Evolutionary conservation across 2,329 filamentous ascomycete species (phyloP), one percentile per base, ranked within the genome.

Genomic region (Esteya vermicola): DNA sequence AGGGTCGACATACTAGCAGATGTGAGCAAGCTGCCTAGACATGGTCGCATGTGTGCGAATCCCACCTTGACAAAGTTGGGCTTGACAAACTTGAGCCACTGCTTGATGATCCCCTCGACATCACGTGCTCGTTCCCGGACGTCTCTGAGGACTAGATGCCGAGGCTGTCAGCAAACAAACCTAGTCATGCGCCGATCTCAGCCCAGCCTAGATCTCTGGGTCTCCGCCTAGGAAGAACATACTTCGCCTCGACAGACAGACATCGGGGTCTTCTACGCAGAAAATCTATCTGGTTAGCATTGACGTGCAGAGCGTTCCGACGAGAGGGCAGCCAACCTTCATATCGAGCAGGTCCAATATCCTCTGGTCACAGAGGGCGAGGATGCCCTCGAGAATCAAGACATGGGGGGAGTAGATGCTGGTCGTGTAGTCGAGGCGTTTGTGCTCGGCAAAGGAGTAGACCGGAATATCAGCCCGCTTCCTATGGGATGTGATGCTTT

Each of bases 381-480:
- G 85, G 23, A 98, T 98, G 18, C 91, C 91, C 64, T 98, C 91
- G 13, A 98, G 63, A 35, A 98, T 86, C 21, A 98, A 67, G 20
- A 98, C 91, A 59, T 94, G 91, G 1, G 91, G 91, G 5, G 91
- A 96, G 57, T 98, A 98, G 45, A 98, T 85, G 1, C 83, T 80
- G 0, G 82, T 93, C 0, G 86, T 93, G 48, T 82, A 69, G 10
- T 79, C 68, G 36, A 88, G 58, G 36, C 91, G 76, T 46, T 84
- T 76, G 60, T 98, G 91, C 55, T 94, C 82, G 49, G 85, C 75
- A 58, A 98, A 98, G 1, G 91, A 98, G 57, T 98, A 98, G 10
- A 93, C 69, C 0, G 91, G 91, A 41, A 98, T 85, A 50, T 96
- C 85, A 40, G 86, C 82, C 54, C 84, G 81, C 58, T 84, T 85